Evolutionary conservation across 805 yeast genomes (phyloP), one percentile per base, ranked within the genome.

Genomic region (Candida rishiriensis): DNA sequence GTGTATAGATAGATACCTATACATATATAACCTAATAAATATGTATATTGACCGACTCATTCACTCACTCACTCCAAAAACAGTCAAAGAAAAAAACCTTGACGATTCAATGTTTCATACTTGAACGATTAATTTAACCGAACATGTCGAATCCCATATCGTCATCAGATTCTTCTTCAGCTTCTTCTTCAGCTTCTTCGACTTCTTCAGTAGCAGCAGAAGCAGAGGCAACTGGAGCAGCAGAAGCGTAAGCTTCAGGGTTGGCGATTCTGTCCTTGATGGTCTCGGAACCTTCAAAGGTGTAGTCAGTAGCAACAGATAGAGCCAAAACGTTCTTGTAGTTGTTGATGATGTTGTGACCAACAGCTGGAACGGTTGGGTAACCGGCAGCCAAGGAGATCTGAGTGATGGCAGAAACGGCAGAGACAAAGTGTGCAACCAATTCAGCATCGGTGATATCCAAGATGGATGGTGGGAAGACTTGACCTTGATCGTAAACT

Each of bases 211-310:
- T 64, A 53, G 78, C 63, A 52, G 77, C 62, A 64, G 87, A 80
- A 63, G 95, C 88, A 69, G 85, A 85, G 65, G 97, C 97, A 71
- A 76, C 97, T 65, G 98, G 96, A 66, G 97, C 97, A 76, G 97
- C 95, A 68, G 98, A 85, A 70, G 98, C 99, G 78, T 91, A 93
- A 73, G 96, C 96, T 57, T 93, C 98, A 73, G 99, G 99, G 95
- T 93, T 91, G 73, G 96, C 98, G 67, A 93, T 80, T 80, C 98
- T 88, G 86, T 93, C 99, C 86, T 88, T 88, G 80, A 93, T 84
- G 61, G 91, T 90, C 81, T 90, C 99, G 62, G 96, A 87, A 75
- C 96, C 98, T 78, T 95, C 97, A 80, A 85, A 93, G 69, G 97
- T 86, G 88, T 90, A 93, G 73, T 93, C 97, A 69, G 98, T 83